Evolutionary conservation across 2,329 filamentous ascomycete species (phyloP).

Genomic region (Alternaria viburni): DNA sequence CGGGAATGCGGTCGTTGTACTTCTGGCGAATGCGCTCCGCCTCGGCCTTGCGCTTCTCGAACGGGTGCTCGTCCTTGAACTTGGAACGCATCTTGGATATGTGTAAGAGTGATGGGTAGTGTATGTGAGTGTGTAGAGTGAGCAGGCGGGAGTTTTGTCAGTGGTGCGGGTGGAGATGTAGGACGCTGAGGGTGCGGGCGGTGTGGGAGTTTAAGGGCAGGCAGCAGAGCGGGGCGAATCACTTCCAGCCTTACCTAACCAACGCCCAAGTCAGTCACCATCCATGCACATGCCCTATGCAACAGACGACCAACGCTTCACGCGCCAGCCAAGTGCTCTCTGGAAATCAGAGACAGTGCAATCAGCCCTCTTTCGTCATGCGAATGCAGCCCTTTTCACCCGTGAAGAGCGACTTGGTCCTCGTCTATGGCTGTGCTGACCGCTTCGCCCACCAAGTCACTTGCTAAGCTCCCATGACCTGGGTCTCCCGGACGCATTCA

Average conservation of each 20-base stretch:
- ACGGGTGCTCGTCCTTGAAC: conserved; percentile 99
- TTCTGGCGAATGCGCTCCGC: conserved; percentile 99
- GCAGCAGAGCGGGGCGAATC: conserved; percentile 39
- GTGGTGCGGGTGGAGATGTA: conserved; percentile 34
- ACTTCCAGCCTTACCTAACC: conserved; percentile 18
- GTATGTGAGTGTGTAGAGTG: conserved; percentile 14
- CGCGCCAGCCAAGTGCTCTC: conserved; percentile 18
- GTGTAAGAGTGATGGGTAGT: conserved; percentile 13
- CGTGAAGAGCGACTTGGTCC: conserved; percentile 28
- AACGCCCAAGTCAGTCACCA: conserved; percentile 12
- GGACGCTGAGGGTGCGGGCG: conserved; percentile 34
- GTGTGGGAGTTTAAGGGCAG: conserved; percentile 43
- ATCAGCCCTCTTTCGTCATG: conserved; percentile 19
- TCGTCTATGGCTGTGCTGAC: conserved; percentile 39
- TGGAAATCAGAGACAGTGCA: conserved; percentile 15
- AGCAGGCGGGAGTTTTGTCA: conserved; percentile 6
- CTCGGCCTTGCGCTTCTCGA: conserved; percentile 99
- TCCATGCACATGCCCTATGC: not conserved
- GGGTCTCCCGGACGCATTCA: not conserved
- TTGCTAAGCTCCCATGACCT: conserved; percentile 38
- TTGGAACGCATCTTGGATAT: conserved; percentile 82
- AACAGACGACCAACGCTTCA: conserved; percentile 7
- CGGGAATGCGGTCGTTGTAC: conserved; percentile 97
- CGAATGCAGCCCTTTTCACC: conserved; percentile 27
- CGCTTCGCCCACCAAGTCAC: conserved; percentile 36